phyloP scores from a whole-genome alignment of 1,139 yeast genomes.

The Pichia sp. region DNA sequence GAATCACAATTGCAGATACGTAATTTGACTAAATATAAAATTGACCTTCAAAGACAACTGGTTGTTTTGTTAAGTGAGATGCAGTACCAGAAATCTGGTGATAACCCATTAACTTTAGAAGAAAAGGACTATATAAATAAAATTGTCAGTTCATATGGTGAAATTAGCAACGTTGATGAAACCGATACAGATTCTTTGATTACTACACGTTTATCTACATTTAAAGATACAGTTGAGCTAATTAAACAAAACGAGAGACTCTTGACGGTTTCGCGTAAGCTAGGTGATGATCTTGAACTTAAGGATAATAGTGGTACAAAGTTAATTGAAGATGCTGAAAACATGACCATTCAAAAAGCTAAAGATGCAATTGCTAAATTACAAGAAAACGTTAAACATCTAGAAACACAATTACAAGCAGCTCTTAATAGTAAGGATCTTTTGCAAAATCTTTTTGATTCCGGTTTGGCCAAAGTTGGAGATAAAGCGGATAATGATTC shows the following conservation, averaged over 20 bases:
- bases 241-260: conserved; percentile 71
- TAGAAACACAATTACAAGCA: conserved; percentile 46
- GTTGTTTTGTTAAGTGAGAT: conserved; percentile 66
- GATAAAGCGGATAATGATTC: conserved; percentile 16
- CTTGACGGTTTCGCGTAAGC: conserved; percentile 56
- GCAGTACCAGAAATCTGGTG: conserved; percentile 44
- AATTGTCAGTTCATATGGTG: conserved; percentile 31
- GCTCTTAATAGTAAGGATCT: conserved; percentile 61
- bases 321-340: conserved; percentile 40
- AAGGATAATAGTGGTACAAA: conserved; percentile 54
- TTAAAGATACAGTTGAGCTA: conserved; percentile 59
- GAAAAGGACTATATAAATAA: conserved; percentile 25
- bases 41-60: conserved; percentile 76
- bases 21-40: conserved; percentile 48
- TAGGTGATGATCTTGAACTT: conserved; percentile 63
- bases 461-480: conserved; percentile 29
- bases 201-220: conserved; percentile 65
- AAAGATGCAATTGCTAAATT: conserved; percentile 65
- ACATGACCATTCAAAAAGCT: conserved; percentile 37
- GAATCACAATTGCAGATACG: conserved; percentile 35
- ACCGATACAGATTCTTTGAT: conserved; percentile 70
- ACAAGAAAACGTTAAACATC: conserved; percentile 52
- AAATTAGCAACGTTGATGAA: conserved; percentile 42
- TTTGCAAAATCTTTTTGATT: conserved; percentile 38
- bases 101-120: conserved; percentile 27